Base-by-base conservation (phyloP, 768 basidiomycete genomes). In the Pholiota conissans region DNA sequence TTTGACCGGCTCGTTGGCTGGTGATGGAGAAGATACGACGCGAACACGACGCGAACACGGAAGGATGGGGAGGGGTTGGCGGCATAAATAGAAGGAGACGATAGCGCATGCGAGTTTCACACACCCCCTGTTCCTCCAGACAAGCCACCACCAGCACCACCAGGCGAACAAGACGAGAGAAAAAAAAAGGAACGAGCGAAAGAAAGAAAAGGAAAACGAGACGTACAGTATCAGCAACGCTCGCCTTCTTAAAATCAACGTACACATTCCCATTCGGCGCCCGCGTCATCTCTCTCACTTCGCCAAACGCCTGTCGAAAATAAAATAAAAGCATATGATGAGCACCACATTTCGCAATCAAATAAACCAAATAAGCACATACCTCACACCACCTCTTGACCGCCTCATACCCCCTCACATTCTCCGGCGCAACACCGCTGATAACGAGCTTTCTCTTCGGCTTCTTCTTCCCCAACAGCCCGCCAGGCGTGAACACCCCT, bases 191-290 rank as follows among this genome's bases (percentile, higher is more conserved):
- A 37, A 47, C 18, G 24, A n/a, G n/a, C n/a, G n/a, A n/a, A n/a
- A n/a, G n/a, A n/a, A n/a, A n/a, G n/a, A n/a, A 11, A 39, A 39
- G 32, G 53, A 22, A 18, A 18, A 24, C 47, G 58, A 42, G 10
- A 71, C 71, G 63, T 58, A 76, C 76, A 30, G 66, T 72, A 35
- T 77, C 76, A 56, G 71, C 74, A 30, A 77, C 73, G 45, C 69
- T 73, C 56, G 66, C 65, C 57, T 74, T 74, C 55, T 68, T 69
- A 59, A 73, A 77, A 55, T 76, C 72, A 39, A 77, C 70, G 42
- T 69, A 63, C 49, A 75, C 42, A 46, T 62, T 61, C 27, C 72
- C 73, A 56, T 67, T 69, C 18, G 54, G 26, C 22, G 60, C 57
- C 51, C 68, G 39, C 45, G 63, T 64, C 57, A 76, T 68, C 34